Conservation (phyloP, 176 grass and related monocot species). For the Zea luxurians region DNA sequence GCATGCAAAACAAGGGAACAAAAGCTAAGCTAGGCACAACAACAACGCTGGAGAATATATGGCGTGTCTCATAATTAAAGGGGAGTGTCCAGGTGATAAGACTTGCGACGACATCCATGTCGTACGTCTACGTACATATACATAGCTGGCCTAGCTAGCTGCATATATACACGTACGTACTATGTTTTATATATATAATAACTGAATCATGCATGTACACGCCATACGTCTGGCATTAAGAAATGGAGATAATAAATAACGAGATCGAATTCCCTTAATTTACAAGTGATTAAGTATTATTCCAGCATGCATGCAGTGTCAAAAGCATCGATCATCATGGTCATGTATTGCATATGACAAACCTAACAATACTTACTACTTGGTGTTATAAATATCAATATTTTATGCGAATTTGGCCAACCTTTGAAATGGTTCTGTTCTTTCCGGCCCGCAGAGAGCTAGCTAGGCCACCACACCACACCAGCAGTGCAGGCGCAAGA, state of each 20-base stretch:
- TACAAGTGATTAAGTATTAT: background rate
- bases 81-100: constrained; percentile 19
- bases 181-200: background rate
- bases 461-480: background rate
- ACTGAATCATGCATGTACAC: background rate
- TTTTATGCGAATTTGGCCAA: background rate
- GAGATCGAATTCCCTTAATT: no score
- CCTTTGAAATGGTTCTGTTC: background rate
- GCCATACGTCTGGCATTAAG: background rate
- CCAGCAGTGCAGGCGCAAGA: background rate
- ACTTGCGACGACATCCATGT: constrained; percentile 21
- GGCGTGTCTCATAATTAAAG: constrained; percentile 52
- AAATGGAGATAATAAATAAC: background rate
- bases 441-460: background rate
- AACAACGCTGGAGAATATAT: constrained; percentile 58
- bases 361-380: no score
- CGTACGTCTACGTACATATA: background rate
- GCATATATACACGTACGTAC: background rate
- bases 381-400: background rate
- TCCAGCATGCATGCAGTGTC: background rate
- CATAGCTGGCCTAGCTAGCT: background rate
- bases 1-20: constrained; percentile 24
- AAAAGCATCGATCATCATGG: constrained; percentile 18
- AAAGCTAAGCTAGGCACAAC: constrained; percentile 34
- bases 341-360: background rate